A percentile compares a stretch with the other conserved stretches of the same genome.
These are phyloP conservation scores for Skeletonema costatum DNA, from an alignment of 108 stramenopile genomes.

Conservation along the genomic window DNA sequence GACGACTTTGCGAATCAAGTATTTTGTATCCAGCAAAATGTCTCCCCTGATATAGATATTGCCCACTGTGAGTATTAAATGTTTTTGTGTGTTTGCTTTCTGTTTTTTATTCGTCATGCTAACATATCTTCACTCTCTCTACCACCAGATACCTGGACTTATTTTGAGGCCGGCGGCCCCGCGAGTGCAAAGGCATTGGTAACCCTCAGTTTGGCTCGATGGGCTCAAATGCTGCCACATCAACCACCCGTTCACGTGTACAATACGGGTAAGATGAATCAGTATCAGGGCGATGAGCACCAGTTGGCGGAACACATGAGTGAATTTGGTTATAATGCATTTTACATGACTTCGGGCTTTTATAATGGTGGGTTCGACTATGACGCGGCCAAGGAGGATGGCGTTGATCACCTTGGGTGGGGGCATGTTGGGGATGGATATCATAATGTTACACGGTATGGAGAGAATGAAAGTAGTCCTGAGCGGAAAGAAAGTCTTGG, in stretches of 20 bases:
- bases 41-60: slow-evolving; percentile 46
- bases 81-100: not conserved
- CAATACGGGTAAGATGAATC: slow-evolving; percentile 19
- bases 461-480: slow-evolving; percentile 38
- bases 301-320: slow-evolving; percentile 20
- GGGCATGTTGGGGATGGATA: slow-evolving; percentile 52
- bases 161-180: slow-evolving; percentile 37
- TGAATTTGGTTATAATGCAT: slow-evolving; percentile 44
- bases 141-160: slow-evolving; percentile 43
- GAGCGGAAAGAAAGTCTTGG: slow-evolving; percentile 50
- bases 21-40: slow-evolving; percentile 51
- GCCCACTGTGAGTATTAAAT: slow-evolving; percentile 28
- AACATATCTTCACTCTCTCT: not conserved
- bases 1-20: slow-evolving; percentile 48
- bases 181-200: not conserved
- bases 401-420: slow-evolving; percentile 38
- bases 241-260: slow-evolving; percentile 48
- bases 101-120: not conserved
- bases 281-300: slow-evolving; percentile 5
- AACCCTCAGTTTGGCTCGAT: slow-evolving; percentile 46
- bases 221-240: slow-evolving; percentile 45
- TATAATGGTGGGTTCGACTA: slow-evolving; percentile 46
- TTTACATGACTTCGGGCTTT: slow-evolving; percentile 45
- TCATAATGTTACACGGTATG: slow-evolving; percentile 50
- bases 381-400: slow-evolving; percentile 30